These are phyloP conservation scores for Microdochium paspali DNA, from an alignment of 2,329 filamentous ascomycete species.

Conservation along the genomic window DNA sequence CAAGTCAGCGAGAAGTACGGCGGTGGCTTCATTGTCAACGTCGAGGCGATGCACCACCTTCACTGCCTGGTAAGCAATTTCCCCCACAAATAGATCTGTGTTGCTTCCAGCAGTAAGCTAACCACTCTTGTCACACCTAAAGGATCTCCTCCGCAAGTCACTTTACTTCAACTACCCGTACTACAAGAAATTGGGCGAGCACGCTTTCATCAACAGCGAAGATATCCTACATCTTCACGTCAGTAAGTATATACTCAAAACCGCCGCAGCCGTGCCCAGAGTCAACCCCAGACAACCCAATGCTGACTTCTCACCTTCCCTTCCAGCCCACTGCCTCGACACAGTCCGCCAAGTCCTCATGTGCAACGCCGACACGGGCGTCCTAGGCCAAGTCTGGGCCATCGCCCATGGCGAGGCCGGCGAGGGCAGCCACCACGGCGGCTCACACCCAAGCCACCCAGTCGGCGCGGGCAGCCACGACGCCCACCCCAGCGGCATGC, in stretches of 20 bases:
- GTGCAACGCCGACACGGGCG: slow-evolving; percentile 50
- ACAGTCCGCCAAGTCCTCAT: slow-evolving; percentile 53
- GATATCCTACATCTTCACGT: slow-evolving; percentile 45
- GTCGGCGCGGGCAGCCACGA: background rate
- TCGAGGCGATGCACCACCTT: slow-evolving; percentile 46
- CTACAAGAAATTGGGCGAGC: slow-evolving; percentile 28
- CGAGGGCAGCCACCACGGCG: background rate
- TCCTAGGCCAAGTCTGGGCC: slow-evolving; percentile 52
- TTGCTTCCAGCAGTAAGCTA: background rate
- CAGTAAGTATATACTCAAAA: slow-evolving; percentile 10
- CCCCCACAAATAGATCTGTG: background rate
- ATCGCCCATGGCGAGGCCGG: background rate
- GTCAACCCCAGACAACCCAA: background rate
- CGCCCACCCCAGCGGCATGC: too few species aligned
- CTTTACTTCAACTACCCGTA: slow-evolving; percentile 51
- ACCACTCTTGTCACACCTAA: slow-evolving; percentile 1
- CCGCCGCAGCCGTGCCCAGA: background rate
- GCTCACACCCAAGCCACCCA: background rate
- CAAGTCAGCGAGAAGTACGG: slow-evolving; percentile 45
- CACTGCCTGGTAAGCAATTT: slow-evolving; percentile 40
- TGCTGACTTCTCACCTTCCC: background rate
- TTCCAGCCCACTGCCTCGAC: slow-evolving; percentile 50
- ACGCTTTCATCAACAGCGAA: slow-evolving; percentile 47
- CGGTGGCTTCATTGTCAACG: slow-evolving; percentile 47
- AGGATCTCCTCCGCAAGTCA: slow-evolving; percentile 49